phyloP scores from a whole-genome alignment of 2,329 filamentous ascomycete species.

The Aspergillus tamarii region DNA sequence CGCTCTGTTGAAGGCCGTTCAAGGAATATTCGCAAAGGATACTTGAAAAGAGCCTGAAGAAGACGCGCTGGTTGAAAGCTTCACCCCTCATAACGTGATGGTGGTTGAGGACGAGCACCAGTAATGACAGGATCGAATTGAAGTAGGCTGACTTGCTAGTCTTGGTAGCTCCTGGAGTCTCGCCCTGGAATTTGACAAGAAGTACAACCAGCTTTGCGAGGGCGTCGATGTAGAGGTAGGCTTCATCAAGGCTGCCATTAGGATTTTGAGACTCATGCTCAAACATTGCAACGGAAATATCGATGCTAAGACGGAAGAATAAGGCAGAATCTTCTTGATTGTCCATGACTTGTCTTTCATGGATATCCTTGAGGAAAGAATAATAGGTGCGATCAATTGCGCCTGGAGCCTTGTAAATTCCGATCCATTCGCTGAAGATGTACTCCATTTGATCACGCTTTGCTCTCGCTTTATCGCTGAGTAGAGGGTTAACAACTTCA shows the following conservation, averaged over 20 bases:
- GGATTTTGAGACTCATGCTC: slow-evolving; percentile 69
- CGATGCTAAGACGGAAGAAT: slow-evolving; percentile 81
- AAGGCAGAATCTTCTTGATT: slow-evolving; percentile 74
- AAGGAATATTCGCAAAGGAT: slow-evolving; percentile 74
- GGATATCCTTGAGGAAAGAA: slow-evolving; percentile 83
- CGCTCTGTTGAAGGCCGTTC: slow-evolving; percentile 60
- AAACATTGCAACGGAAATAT: slow-evolving; percentile 75
- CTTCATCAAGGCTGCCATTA: slow-evolving; percentile 62
- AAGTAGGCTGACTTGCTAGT: slow-evolving; percentile 71
- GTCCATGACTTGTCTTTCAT: slow-evolving; percentile 71
- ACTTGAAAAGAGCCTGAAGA: slow-evolving; percentile 85
- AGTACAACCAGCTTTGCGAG: slow-evolving; percentile 78
- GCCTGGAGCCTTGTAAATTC: slow-evolving; percentile 75
- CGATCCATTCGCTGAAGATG: slow-evolving; percentile 93
- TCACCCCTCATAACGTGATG: slow-evolving; percentile 82
- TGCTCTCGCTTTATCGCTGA: slow-evolving; percentile 60
- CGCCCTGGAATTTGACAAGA: slow-evolving; percentile 72
- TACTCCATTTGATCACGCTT: slow-evolving; percentile 88
- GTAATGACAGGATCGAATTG: slow-evolving; percentile 75
- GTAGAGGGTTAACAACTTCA: slow-evolving; percentile 58
- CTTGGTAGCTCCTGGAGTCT: slow-evolving; percentile 61
- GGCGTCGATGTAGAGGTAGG: slow-evolving; percentile 72
- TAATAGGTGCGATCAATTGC: slow-evolving; percentile 71
- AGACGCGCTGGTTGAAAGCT: slow-evolving; percentile 82
- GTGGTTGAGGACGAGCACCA: slow-evolving; percentile 79